Base-by-base conservation (phyloP, 257 asterid species). In the Solanum sejunctum region DNA sequence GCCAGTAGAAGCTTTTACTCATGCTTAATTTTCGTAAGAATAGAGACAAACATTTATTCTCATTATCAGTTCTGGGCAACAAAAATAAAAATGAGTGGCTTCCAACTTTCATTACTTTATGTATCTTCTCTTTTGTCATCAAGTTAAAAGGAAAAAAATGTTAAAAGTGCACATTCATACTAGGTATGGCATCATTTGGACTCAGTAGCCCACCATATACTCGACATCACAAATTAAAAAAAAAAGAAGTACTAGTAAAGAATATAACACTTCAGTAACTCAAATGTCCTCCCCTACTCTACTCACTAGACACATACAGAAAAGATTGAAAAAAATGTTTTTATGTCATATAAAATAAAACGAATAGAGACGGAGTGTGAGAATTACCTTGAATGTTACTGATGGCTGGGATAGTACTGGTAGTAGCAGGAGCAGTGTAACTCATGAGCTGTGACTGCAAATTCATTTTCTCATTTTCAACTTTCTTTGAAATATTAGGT, bases 391-490 rank as follows among this genome's bases (percentile, higher is more conserved):
- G 88, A 84, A 72, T n/a, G 66, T 81, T 52, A 70, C 67, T 51
- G 49, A 39, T 64, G 56, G 73, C 54, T 13, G 87, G 92, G 78
- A 69, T 52, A 66, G 82, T 23, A 36, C 41, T 36, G 41, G 89
- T 20, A 15, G 85, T 6, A 70, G 71, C 61, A 13, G 87, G 21
- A 28, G 92, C 84, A 26, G 86, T 28, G 87, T 71, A 86, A 79
- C 79, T 61, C 75, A 79, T 54, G 3, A 90, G 43, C n/a, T 80
- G 84, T n/a, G 87, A 88, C 66, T 88, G 93, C 20, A 86, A 82
- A 81, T 90, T 89, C 87, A 90, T 87, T 88, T 89, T 92, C 56
- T 91, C 92, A n/a, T 88, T 91, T 8, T 85, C 90, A 3, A 73
- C 77, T 79, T 89, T 94, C 75, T 80, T 90, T 3, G 89, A 84